Percentiles rank a stretch among this genome's conserved stretches.
Evolutionary conservation across 768 basidiomycete genomes (phyloP).

Genomic region (Kwoniella europaea): DNA sequence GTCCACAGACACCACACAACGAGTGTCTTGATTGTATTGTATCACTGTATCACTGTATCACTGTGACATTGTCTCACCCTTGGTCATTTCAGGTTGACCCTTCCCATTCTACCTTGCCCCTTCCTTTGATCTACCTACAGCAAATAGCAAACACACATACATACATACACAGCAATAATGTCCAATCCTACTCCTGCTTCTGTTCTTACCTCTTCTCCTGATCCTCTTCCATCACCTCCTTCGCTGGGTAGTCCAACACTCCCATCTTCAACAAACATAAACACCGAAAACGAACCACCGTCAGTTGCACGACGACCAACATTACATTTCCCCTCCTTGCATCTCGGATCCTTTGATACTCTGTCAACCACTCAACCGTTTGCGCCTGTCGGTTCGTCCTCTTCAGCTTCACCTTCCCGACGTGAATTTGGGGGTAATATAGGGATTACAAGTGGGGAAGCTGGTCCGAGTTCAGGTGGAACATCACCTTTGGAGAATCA

Average conservation of each 20-base stretch:
- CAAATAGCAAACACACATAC: not conserved
- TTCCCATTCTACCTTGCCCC: not conserved
- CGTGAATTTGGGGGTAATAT: not conserved
- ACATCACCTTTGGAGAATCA: not conserved
- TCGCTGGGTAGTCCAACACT: not conserved
- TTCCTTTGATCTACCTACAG: conserved; percentile 2
- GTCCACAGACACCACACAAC: too few relatives aligned
- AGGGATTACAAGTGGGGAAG: not conserved
- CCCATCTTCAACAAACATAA: not conserved
- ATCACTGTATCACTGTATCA: too few relatives aligned
- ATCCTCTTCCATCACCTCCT: conserved; percentile 14
- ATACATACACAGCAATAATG: not conserved
- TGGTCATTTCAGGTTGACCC: too few relatives aligned
- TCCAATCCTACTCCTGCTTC: conserved; percentile 4
- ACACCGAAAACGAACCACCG: not conserved
- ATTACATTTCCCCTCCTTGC: conserved; percentile 39
- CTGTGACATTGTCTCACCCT: too few relatives aligned
- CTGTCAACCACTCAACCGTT: conserved; percentile 11
- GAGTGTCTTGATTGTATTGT: too few relatives aligned
- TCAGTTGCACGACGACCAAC: conserved; percentile 37
- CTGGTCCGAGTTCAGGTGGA: not conserved
- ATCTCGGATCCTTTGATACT: conserved; percentile 45
- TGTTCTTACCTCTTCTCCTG: not conserved
- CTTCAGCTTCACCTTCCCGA: not conserved
- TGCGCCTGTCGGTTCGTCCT: not conserved